These are phyloP conservation scores for Aspergillus jensenii DNA, from an alignment of 2,329 filamentous ascomycete species.

Conservation along the genomic window DNA sequence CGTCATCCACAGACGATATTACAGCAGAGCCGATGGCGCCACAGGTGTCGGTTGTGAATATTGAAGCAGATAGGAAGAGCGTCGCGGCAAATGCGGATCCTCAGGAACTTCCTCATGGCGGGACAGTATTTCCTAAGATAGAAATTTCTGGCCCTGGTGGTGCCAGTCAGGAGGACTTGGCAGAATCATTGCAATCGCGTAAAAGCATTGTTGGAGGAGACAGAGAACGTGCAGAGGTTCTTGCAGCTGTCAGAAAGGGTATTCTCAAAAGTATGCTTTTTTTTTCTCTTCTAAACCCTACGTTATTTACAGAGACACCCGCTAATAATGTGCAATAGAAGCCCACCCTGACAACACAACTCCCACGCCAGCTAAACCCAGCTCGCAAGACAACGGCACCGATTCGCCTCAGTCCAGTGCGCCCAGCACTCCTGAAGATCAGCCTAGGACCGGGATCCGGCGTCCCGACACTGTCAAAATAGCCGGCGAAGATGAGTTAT, in stretches of 20 bases:
- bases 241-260: slow-evolving; percentile 90
- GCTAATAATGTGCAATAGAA: slow-evolving; percentile 30
- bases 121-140: slow-evolving; percentile 78
- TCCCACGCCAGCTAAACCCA: slow-evolving; percentile 68
- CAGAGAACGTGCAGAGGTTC: slow-evolving; percentile 82
- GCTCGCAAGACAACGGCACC: slow-evolving; percentile 59
- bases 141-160: slow-evolving; percentile 77
- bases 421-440: slow-evolving; percentile 84
- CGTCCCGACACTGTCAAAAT: slow-evolving; percentile 70
- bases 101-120: slow-evolving; percentile 66
- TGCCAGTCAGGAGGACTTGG: slow-evolving; percentile 34
- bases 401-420: slow-evolving; percentile 84
- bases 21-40: slow-evolving; percentile 68
- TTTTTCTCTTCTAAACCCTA: not conserved
- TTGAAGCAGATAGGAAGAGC: slow-evolving; percentile 85
- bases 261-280: slow-evolving; percentile 81
- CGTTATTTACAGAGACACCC: not conserved
- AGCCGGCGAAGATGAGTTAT: slow-evolving; percentile 81
- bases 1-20: slow-evolving; percentile 64
- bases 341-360: slow-evolving; percentile 60
- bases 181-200: slow-evolving; percentile 57
- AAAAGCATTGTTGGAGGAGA: slow-evolving; percentile 93
- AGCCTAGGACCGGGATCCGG: slow-evolving; percentile 59
- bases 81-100: slow-evolving; percentile 71
- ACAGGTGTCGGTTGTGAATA: slow-evolving; percentile 92